Conservation (phyloP, 768 basidiomycete genomes). For the Kondoa malvinella region DNA sequence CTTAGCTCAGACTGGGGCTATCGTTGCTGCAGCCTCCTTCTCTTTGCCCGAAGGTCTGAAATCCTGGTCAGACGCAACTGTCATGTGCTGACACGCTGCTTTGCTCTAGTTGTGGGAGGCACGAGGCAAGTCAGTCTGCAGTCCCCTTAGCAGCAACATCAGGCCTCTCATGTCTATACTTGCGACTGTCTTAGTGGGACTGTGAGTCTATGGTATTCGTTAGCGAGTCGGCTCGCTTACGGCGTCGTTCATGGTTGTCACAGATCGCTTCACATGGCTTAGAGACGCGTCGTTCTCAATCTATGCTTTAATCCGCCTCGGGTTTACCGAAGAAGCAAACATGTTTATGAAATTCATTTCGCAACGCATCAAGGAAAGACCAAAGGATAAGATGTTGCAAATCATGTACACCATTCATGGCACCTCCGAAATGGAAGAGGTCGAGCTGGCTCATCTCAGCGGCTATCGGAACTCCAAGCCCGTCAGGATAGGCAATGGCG, state of each 20-base stretch:
- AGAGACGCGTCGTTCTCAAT: slow-evolving; percentile 92
- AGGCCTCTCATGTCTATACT: too few species aligned
- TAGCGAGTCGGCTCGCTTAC: too few species aligned
- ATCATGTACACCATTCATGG: slow-evolving; percentile 93
- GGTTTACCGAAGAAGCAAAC: slow-evolving; percentile 83
- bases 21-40: slow-evolving; percentile 90
- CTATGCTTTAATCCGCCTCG: slow-evolving; percentile 81
- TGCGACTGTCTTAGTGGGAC: too few species aligned
- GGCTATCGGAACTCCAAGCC: slow-evolving; percentile 35
- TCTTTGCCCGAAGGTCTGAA: slow-evolving; percentile 61
- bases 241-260: neutral
- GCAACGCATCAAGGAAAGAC: slow-evolving; percentile 29
- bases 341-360: slow-evolving; percentile 27
- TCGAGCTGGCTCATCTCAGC: slow-evolving; percentile 69
- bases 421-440: slow-evolving; percentile 53
- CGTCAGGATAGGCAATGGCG: slow-evolving; percentile 72
- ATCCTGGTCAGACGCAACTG: too few species aligned
- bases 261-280: slow-evolving; percentile 37
- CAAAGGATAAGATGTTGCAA: slow-evolving; percentile 77
- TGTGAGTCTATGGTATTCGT: too few species aligned
- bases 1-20: too few species aligned
- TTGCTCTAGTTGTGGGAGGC: too few species aligned
- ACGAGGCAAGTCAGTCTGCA: too few species aligned
- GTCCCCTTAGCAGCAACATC: too few species aligned
- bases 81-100: too few species aligned